phyloP scores from a whole-genome alignment of 257 asterid genomes.

The Mitragyna speciosa region DNA sequence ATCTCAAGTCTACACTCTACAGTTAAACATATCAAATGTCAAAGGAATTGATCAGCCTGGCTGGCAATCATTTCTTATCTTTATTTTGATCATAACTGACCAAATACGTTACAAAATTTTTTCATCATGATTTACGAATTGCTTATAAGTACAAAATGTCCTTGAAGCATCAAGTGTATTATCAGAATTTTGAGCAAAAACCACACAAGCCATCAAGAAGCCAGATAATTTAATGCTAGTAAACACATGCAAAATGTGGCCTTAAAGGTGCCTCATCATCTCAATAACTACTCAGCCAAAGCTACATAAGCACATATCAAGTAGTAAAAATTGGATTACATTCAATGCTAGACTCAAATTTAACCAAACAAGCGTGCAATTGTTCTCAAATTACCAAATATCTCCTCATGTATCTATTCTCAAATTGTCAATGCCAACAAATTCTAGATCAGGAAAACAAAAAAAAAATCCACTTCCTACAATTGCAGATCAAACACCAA shows the following conservation, averaged over 20 bases:
- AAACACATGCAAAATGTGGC: not conserved
- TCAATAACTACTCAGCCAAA: too few relatives aligned
- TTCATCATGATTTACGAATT: not conserved
- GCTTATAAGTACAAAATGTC: not conserved
- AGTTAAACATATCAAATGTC: not conserved
- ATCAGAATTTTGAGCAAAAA: not conserved
- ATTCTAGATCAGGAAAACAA: not conserved
- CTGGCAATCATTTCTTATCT: not conserved
- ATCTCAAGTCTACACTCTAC: not conserved
- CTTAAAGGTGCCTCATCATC: not conserved
- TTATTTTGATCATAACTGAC: not conserved
- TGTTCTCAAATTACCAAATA: not conserved
- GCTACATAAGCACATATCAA: too few relatives aligned
- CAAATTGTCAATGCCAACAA: not conserved
- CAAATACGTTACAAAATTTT: not conserved
- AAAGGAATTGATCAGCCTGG: not conserved
- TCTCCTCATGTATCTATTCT: too few relatives aligned
- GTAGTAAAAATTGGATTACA: not conserved
- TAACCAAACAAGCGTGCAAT: too few relatives aligned
- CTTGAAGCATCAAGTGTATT: not conserved
- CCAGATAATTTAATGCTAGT: not conserved
- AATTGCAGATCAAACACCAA: not conserved
- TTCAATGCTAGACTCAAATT: too few relatives aligned
- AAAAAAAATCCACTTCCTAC: too few relatives aligned
- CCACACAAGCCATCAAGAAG: not conserved